Base-by-base conservation (phyloP, 2,329 filamentous ascomycete species). In the Plenodomus tracheiphilus region DNA sequence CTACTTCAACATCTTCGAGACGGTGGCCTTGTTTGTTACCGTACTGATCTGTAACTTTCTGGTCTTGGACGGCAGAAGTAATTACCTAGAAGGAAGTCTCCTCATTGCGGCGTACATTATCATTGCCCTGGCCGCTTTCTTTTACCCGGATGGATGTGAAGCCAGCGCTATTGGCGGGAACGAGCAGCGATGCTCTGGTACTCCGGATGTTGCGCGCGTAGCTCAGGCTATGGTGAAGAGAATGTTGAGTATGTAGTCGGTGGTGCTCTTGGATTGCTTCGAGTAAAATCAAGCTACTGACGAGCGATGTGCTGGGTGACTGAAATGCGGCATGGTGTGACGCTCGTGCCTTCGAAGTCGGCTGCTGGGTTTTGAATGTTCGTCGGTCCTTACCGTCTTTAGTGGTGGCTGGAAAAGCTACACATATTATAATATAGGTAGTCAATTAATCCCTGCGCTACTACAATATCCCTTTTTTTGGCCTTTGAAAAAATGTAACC, bases 11-110 rank as follows among this genome's bases (percentile, higher is more conserved):
- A 72, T 84, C 16, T 84, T 84, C 55, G 81, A 84, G 66, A 84
- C 81, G 2, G 75, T 91, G 18, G 86, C 88, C 35, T 76, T 96
- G 35, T 95, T 96, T 60, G 88, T 94, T 11, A 85, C 89, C 2
- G 89, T 90, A 0, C 83, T 96, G 36, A 80, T 96, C 28, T 88
- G 92, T 49, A 96, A 95, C 68, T 96, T 95, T 68, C 74, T 96
- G 37, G 90, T 95, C 41, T 80, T 86, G 17, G 90, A 95, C 61
- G 91, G 90, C 22, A 84, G 90, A 69, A 91, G 86, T 54, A 90
- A 93, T 61, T 94, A 89, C 76, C 79, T 93, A 0, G 89, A 94
- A 71, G 89, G 89, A 2, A 84, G 85, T 51, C 74, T 93, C 49
- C 72, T 94, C 28, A 87, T 91, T 43, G 88, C 87, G 34, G 80